These are phyloP conservation scores for Nigrospora sphaerica DNA, from an alignment of 2,329 filamentous ascomycete species.

Conservation along the genomic window DNA sequence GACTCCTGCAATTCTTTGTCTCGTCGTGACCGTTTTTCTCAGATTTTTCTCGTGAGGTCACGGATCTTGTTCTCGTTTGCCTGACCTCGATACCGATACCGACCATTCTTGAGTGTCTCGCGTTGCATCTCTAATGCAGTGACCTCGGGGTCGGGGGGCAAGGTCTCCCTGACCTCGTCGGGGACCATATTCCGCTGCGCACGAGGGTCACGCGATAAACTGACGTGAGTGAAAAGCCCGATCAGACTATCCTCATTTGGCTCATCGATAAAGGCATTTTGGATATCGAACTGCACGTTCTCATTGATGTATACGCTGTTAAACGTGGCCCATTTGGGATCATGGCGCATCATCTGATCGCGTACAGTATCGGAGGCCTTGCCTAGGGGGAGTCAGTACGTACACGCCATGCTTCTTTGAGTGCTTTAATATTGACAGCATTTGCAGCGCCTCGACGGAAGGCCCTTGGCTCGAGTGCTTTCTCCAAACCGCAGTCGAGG, in stretches of 20 bases:
- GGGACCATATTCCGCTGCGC: conserved; percentile 20
- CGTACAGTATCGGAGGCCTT: conserved; percentile 15
- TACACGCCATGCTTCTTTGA: no score
- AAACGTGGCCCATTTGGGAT: no score
- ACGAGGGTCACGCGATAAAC: conserved; percentile 19
- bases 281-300: no score
- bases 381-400: conserved; percentile 15
- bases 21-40: conserved; percentile 7
- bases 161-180: conserved; percentile 17
- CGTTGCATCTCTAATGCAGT: no score
- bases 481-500: conserved; percentile 12
- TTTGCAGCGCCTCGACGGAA: conserved; percentile 14
- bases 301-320: no score
- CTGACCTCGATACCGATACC: conserved; percentile 11
- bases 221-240: no score
- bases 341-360: conserved; percentile 20
- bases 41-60: conserved; percentile 11
- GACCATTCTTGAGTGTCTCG: no score
- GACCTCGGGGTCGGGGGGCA: no score
- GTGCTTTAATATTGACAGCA: conserved; percentile 13
- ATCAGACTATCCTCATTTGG: no score
- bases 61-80: conserved; percentile 17
- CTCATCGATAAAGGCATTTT: no score
- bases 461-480: conserved; percentile 8
- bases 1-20: conserved; percentile 9